These are phyloP conservation scores for Alternaria ventricosa DNA, from an alignment of 2,329 filamentous ascomycete species.

Conservation along the genomic window DNA sequence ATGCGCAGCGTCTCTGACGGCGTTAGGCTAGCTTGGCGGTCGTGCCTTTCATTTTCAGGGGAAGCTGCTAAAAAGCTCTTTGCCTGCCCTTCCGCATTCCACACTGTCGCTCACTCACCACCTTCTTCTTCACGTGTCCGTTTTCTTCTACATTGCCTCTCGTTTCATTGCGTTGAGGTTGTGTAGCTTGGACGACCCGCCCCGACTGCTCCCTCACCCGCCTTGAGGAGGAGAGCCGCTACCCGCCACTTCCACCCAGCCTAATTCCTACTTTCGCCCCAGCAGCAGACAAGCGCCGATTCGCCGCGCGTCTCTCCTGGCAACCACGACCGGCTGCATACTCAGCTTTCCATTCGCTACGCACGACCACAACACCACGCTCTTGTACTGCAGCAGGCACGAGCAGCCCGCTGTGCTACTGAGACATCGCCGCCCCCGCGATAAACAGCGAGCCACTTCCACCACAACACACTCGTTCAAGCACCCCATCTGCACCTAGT, in stretches of 20 bases:
- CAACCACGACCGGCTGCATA: slow-evolving; percentile 37
- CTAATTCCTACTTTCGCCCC: slow-evolving; percentile 13
- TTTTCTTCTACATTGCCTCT: slow-evolving; percentile 38
- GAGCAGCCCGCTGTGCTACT: slow-evolving; percentile 21
- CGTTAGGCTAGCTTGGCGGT: slow-evolving; percentile 35
- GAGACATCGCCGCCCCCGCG: slow-evolving; percentile 7
- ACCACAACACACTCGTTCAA: slow-evolving; percentile 36
- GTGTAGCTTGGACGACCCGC: slow-evolving; percentile 8
- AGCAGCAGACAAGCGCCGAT: slow-evolving; percentile 30
- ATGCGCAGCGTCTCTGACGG: slow-evolving; percentile 28
- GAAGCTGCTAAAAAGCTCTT: slow-evolving; percentile 41
- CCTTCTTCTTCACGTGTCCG: slow-evolving; percentile 26
- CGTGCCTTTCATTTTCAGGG: slow-evolving; percentile 39
- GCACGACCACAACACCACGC: slow-evolving; percentile 21
- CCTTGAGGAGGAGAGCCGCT: slow-evolving; percentile 35
- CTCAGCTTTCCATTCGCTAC: slow-evolving; percentile 40
- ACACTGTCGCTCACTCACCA: slow-evolving; percentile 37
- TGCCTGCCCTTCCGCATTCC: slow-evolving; percentile 39
- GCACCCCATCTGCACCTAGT: slow-evolving; percentile 19
- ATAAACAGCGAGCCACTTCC: slow-evolving; percentile 15
- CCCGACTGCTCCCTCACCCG: slow-evolving; percentile 14
- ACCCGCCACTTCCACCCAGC: slow-evolving; percentile 6
- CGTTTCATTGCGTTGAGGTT: slow-evolving; percentile 35
- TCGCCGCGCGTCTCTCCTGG: slow-evolving; percentile 43
- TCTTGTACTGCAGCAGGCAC: slow-evolving; percentile 26